These are phyloP conservation scores for Karstenula rhodostoma DNA, from an alignment of 2,329 filamentous ascomycete species.

Conservation along the genomic window DNA sequence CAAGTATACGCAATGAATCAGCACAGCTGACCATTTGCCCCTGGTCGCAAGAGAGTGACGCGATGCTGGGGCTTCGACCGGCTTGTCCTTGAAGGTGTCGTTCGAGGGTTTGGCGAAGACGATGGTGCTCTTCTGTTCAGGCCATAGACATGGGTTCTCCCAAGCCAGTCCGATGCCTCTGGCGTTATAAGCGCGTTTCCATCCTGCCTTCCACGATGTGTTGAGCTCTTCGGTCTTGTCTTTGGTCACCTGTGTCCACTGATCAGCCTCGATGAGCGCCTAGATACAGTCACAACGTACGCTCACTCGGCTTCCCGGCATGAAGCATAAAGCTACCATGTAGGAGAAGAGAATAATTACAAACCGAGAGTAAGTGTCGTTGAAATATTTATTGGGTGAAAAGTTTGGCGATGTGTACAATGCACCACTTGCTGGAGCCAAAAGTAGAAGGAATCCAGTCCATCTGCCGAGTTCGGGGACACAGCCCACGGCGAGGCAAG, in stretches of 20 bases:
- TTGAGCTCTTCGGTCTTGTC: conserved; percentile 1
- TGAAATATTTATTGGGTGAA: conserved; percentile 11
- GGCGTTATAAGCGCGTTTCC: conserved; percentile 8
- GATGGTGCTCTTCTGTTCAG: conserved; percentile 8
- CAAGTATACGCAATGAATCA: conserved; percentile 9
- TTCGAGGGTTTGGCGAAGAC: not conserved
- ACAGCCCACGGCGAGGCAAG: conserved; percentile 10
- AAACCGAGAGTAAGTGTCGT: conserved; percentile 16
- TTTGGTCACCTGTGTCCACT: not conserved
- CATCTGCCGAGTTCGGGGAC: conserved; percentile 13
- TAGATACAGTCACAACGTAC: not conserved
- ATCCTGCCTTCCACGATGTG: conserved; percentile 4
- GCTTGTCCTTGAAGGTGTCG: conserved; percentile 6
- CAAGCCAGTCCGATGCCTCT: conserved; percentile 4
- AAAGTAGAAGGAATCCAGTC: conserved; percentile 13
- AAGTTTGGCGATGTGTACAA: conserved; percentile 11
- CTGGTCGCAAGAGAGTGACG: conserved; percentile 10
- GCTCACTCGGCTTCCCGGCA: not conserved
- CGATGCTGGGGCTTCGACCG: conserved; percentile 1
- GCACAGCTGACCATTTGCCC: conserved; percentile 10
- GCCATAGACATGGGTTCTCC: conserved; percentile 12
- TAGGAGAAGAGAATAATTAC: conserved; percentile 17
- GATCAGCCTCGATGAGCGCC: not conserved
- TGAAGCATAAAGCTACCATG: conserved; percentile 17
- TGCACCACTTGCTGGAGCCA: conserved; percentile 15